phyloP scores from a whole-genome alignment of 805 yeast genomes.

The Torulaspora franciscae region DNA sequence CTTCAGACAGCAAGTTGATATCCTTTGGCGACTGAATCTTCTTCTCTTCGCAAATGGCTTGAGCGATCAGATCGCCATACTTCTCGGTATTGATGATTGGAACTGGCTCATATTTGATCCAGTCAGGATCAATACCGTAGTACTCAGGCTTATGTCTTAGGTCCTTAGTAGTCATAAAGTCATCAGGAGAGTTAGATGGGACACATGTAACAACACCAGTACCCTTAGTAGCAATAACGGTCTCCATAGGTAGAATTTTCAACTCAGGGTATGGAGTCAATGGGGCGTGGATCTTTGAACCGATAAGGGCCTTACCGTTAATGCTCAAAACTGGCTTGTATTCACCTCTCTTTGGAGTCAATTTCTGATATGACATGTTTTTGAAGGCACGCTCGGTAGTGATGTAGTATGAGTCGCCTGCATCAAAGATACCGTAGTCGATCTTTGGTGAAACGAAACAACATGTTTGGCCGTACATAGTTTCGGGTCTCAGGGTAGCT shows the following conservation, averaged over 20 bases:
- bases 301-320: constrained; percentile 71
- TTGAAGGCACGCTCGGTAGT: constrained; percentile 94
- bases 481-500: constrained; percentile 97
- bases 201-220: constrained; percentile 99
- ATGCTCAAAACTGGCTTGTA: constrained; percentile 56
- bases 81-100: constrained; percentile 75
- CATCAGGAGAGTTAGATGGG: constrained; percentile 99
- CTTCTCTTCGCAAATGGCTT: constrained; percentile 72
- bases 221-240: constrained; percentile 91
- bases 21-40: constrained; percentile 96
- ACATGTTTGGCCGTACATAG: constrained; percentile 98
- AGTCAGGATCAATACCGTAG: constrained; percentile 75
- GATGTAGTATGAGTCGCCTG: constrained; percentile 69
- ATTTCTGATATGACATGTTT: constrained; percentile 92
- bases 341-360: constrained; percentile 84
- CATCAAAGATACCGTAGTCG: constrained; percentile 84
- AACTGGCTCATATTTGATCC: constrained; percentile 73
- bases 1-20: constrained; percentile 75
- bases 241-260: constrained; percentile 94
- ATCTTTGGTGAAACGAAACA: constrained; percentile 96
- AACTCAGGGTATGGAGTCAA: constrained; percentile 62
- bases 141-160: constrained; percentile 85
- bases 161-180: constrained; percentile 80
- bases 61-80: constrained; percentile 87
- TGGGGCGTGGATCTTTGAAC: constrained; percentile 85